Evolutionary conservation across 768 basidiomycete genomes (phyloP).

Genomic region (Suillus subalutaceus): DNA sequence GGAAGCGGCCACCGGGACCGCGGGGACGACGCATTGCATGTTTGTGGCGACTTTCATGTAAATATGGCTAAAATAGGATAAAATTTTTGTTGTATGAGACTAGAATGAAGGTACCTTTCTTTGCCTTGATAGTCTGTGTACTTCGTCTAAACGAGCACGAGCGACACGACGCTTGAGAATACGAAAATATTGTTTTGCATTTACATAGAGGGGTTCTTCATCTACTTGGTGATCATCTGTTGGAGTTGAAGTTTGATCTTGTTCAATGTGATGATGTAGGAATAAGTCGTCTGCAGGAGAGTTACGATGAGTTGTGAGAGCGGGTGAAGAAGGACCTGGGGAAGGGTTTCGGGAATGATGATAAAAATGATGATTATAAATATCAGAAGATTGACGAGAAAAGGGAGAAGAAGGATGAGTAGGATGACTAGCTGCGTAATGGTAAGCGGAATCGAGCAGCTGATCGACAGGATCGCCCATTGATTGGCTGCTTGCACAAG

Average conservation of each 20-base stretch:
- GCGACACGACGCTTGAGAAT: slow-evolving; percentile 95
- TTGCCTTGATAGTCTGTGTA: slow-evolving; percentile 89
- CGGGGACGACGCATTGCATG: slow-evolving; percentile 98
- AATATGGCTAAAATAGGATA: slow-evolving; percentile 72
- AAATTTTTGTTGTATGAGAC: slow-evolving; percentile 5
- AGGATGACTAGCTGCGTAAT: slow-evolving; percentile 17
- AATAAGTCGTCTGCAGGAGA: slow-evolving; percentile 35
- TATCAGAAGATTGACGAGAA: slow-evolving; percentile 23
- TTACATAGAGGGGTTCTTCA: slow-evolving; percentile 98
- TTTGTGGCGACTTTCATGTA: slow-evolving; percentile 96
- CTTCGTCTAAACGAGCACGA: slow-evolving; percentile 88
- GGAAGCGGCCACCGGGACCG: slow-evolving; percentile 96
- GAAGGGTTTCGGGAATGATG: slow-evolving; percentile 31
- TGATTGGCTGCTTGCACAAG: slow-evolving; percentile 46
- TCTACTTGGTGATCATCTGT: slow-evolving; percentile 58
- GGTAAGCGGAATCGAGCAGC: slow-evolving; percentile 59
- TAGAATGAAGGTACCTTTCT: slow-evolving; percentile 66
- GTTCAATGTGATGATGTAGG: slow-evolving; percentile 30
- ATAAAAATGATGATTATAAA: slow-evolving; percentile 27
- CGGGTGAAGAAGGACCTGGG: slow-evolving; percentile 33
- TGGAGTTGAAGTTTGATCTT: slow-evolving; percentile 12
- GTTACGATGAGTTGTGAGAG: slow-evolving; percentile 29
- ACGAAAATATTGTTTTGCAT: slow-evolving; percentile 98
- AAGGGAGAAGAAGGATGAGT: slow-evolving; percentile 25
- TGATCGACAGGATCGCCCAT: slow-evolving; percentile 61